These are phyloP conservation scores for Cytospora schulzeri DNA, from an alignment of 2,329 filamentous ascomycete species.

Conservation along the genomic window DNA sequence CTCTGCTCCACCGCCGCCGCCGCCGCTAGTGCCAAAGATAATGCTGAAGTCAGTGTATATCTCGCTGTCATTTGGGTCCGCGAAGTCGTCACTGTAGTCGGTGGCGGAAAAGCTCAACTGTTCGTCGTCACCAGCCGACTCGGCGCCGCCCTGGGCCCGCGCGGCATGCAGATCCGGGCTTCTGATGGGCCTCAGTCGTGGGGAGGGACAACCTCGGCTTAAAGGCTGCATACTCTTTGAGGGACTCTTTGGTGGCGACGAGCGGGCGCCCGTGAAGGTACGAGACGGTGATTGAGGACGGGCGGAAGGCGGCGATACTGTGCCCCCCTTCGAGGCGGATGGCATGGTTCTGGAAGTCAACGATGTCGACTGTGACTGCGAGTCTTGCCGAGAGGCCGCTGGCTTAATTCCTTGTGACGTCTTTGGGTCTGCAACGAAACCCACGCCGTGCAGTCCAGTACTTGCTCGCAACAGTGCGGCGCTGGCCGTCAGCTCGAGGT, in stretches of 20 bases:
- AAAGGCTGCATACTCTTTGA: background rate
- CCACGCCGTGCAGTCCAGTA: conserved; percentile 36
- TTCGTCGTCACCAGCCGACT: conserved; percentile 44
- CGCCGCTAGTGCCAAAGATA: conserved; percentile 45
- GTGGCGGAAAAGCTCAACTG: conserved; percentile 50
- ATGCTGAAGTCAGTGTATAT: conserved; percentile 59
- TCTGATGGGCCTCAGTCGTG: conserved; percentile 33
- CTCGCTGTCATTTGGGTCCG: conserved; percentile 50
- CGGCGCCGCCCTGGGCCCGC: conserved; percentile 31
- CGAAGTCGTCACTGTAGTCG: conserved; percentile 45
- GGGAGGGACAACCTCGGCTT: conserved; percentile 20
- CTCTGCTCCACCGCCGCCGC: conserved; percentile 32
- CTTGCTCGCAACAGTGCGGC: conserved; percentile 36
- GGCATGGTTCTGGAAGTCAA: background rate
- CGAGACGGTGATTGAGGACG: background rate
- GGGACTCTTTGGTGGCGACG: conserved; percentile 10
- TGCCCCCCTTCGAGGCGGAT: background rate
- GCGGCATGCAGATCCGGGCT: conserved; percentile 39
- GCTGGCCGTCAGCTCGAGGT: conserved; percentile 39
- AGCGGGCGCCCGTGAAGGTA: background rate
- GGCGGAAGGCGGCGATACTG: background rate
- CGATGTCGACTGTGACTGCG: background rate
- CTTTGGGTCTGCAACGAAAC: conserved; percentile 33
- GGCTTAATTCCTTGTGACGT: background rate
- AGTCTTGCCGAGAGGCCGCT: background rate